Evolutionary conservation across 2,329 filamentous ascomycete species (phyloP), one percentile per base, ranked within the genome.

Genomic region (Nothophoma quercina): DNA sequence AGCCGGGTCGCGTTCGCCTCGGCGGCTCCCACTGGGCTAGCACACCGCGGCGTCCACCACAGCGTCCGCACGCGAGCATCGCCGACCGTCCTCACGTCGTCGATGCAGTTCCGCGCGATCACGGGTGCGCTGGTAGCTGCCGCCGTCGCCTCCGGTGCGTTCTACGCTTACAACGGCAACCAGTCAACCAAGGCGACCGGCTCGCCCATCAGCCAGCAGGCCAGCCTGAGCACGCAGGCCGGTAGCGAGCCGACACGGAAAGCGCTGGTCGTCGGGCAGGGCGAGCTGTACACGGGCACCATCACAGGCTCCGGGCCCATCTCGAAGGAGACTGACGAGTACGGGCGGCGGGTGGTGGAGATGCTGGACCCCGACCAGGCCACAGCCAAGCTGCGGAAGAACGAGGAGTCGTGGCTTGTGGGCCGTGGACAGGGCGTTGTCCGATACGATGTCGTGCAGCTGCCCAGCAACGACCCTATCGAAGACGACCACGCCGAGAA

Each of bases 401-500:
- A 91, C 69, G 92, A 99, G 77, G 88, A 96, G 78, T 97, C 93
- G 23, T 98, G 93, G 75, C 80, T 92, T 8, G 91, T 99, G 32
- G 91, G 91, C 54, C 83, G 95, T 44, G 96, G 95, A 12, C 85
- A 91, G 72, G 95, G 95, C 29, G 93, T 99, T 30, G 88, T 96
- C 58, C 87, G 95, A 62, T 99, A 99, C 71, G 95, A 99, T 75
- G 81, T 97, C 7, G 92, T 95, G 19, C 95, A 99, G 75, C 84
- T 98, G 55, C 90, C 93, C 8, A 96, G 91, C 79, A 99, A 99
- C 74, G 91, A 96, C 65, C 95, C 95, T 0, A 99, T 99, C 53
- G 95, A 99, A 78, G 95, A 99, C 69, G 96, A 99, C 70, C 95
- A 99, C 71, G 90, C 93, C 44, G 95, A 99, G 78, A 96, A 96